A percentile compares a stretch with the other conserved stretches of the same genome.
Evolutionary conservation across 129 eudicot genomes (phyloP).

Genomic region (Flaveria bidentis): DNA sequence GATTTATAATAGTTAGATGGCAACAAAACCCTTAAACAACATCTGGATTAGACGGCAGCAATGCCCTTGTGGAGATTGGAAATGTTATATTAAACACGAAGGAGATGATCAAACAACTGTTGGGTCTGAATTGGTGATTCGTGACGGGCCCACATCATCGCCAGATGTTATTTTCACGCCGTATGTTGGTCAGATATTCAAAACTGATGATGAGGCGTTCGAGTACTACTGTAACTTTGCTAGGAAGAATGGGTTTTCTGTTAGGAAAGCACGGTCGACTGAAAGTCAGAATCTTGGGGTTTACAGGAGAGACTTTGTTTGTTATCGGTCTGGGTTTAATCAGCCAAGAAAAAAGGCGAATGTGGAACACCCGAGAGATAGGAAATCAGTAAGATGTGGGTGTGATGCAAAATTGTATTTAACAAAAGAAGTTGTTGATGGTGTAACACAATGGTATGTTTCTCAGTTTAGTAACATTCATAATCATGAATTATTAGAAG

Average conservation of each 20-base stretch:
- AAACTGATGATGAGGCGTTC: constrained; percentile 67
- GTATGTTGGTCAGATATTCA: constrained; percentile 67
- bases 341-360: constrained; percentile 80
- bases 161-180: constrained; percentile 54
- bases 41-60: constrained; percentile 79
- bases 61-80: constrained; percentile 94
- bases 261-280: constrained; percentile 75
- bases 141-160: constrained; percentile 37
- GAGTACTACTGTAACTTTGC: constrained; percentile 72
- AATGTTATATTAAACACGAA: constrained; percentile 63
- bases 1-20: constrained; percentile 36
- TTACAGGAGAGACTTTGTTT: constrained; percentile 75
- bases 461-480: constrained; percentile 79
- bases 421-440: constrained; percentile 67
- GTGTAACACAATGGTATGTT: constrained; percentile 62
- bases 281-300: constrained; percentile 79
- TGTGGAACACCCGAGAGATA: constrained; percentile 76
- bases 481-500: constrained; percentile 75
- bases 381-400: constrained; percentile 76
- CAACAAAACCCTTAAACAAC: constrained; percentile 53
- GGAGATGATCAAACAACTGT: constrained; percentile 49
- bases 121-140: constrained; percentile 40
- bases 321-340: constrained; percentile 75
- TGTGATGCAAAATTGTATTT: constrained; percentile 78
- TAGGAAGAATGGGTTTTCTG: constrained; percentile 67